These are phyloP conservation scores for Wallacemonas rigidus DNA, from an alignment of 208 protist species.

Conservation along the genomic window DNA sequence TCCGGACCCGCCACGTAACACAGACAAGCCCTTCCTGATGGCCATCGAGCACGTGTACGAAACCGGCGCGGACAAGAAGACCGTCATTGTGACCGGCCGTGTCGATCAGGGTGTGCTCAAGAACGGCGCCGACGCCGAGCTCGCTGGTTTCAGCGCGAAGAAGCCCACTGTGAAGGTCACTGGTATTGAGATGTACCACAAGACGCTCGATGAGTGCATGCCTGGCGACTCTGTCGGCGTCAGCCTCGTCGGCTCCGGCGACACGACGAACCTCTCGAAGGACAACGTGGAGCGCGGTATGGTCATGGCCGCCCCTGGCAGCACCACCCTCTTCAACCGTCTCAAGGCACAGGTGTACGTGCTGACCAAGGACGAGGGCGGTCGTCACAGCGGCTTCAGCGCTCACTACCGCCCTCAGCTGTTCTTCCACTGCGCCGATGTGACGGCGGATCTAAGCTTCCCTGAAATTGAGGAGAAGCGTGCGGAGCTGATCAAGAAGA, in stretches of 20 bases:
- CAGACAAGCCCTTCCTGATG: conserved; percentile 98
- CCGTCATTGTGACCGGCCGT: conserved; percentile 96
- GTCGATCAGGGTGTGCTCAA: conserved; percentile 95
- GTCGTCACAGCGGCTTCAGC: conserved; percentile 98
- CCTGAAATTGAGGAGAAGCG: conserved; percentile 80
- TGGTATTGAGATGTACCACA: conserved; percentile 98
- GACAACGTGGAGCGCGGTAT: conserved; percentile 96
- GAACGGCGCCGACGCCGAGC: conserved; percentile 95
- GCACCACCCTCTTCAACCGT: conserved; percentile 93
- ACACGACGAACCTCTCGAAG: conserved; percentile 92
- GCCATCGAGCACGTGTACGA: conserved; percentile 96
- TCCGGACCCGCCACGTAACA: conserved; percentile 92
- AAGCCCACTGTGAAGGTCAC: conserved; percentile 90
- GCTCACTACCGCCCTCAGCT: conserved; percentile 97
- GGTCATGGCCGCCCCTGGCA: conserved; percentile 94
- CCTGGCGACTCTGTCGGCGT: conserved; percentile 98
- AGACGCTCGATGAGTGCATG: conserved; percentile 93
- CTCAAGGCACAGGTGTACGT: conserved; percentile 98
- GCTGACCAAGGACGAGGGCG: conserved; percentile 98
- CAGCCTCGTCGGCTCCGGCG: conserved; percentile 89
- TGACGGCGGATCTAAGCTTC: conserved; percentile 96
- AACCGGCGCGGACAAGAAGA: conserved; percentile 92
- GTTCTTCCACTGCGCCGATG: conserved; percentile 98
- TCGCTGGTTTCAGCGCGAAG: conserved; percentile 93
- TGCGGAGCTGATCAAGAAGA: conserved; percentile 80